A percentile compares a stretch with the other conserved stretches of the same genome.
These are phyloP conservation scores for Cordyceps farinosa DNA, from an alignment of 2,329 filamentous ascomycete genomes.

Conservation along the genomic window DNA sequence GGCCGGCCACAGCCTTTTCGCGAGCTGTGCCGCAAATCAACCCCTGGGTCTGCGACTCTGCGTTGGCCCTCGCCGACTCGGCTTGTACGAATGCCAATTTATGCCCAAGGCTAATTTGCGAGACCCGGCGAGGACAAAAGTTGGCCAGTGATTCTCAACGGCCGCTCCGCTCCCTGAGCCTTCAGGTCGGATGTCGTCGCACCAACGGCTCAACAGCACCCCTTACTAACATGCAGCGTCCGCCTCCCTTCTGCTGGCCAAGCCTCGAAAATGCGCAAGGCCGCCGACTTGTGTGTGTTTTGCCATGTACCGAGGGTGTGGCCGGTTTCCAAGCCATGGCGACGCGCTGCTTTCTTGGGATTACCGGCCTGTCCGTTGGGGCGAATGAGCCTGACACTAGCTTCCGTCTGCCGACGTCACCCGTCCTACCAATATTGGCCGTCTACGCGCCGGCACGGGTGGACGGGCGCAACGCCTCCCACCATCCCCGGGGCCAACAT, in stretches of 20 bases:
- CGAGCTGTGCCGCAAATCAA: neutral
- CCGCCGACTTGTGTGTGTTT: too few species aligned
- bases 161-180: conserved; percentile 4
- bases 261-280: too few species aligned
- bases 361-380: too few species aligned
- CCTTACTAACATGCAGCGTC: neutral
- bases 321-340: too few species aligned
- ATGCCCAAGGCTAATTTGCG: neutral
- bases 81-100: conserved; percentile 4
- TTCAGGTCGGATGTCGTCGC: neutral
- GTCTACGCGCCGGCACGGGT: too few species aligned
- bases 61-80: conserved; percentile 1
- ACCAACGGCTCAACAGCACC: neutral
- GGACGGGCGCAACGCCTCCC: neutral
- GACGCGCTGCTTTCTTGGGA: too few species aligned
- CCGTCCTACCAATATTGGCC: too few species aligned
- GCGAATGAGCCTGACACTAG: too few species aligned
- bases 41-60: too few species aligned
- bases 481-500: neutral
- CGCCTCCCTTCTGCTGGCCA: neutral
- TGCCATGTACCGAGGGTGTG: too few species aligned
- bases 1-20: conserved; percentile 11
- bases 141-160: neutral
- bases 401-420: too few species aligned
- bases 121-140: neutral